Evolutionary conservation across 2,329 filamentous ascomycete species (phyloP), one percentile per base, ranked within the genome.

Genomic region (Trichoderma sp.): DNA sequence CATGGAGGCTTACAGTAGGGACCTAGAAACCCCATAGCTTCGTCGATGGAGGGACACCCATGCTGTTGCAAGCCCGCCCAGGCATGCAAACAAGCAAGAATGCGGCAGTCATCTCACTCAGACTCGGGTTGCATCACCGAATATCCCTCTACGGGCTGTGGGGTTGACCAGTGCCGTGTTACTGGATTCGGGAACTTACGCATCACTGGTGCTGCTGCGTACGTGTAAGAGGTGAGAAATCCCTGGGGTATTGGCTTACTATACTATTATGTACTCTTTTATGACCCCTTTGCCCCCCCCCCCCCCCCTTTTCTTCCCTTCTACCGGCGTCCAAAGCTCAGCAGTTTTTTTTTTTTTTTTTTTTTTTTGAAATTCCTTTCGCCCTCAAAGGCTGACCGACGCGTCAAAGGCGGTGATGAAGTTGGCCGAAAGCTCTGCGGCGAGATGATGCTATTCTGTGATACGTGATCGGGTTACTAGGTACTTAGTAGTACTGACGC

Each of bases 151-250:
- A 51, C 39, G 28, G 63, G 43, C n/a, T 66, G 63, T 51, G 63
- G 63, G 39, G 63, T 59, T 66, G 43, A 51, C 39, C 39, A 34
- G 54, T 66, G 46, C 63, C 54, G 39, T 39, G 46, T 59, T 66
- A 54, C 63, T 66, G 63, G 63, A 66, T 66, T 59, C 37, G 52
- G 63, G 54, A 59, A 26, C 54, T 66, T 51, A 43, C 63, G 63
- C 63, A 59, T 66, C 24, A 32, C 39, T 32, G 26, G 37, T 56
- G 37, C 52, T 49, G 30, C 61, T 55, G 37, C 51, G 63, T 59
- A n/a, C 18, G 37, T 24, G 63, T 66, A 66, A 51, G 54, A 66
- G 51, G 14, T 66, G 34, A 37, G 63, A 66, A 59, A 26, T 39
- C 46, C 24, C 63, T 28, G 63, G 63, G 54, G 63, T 24, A 56